These are phyloP conservation scores for Xylariaceae sp. DNA, from an alignment of 2,329 filamentous ascomycete species.

Conservation along the genomic window DNA sequence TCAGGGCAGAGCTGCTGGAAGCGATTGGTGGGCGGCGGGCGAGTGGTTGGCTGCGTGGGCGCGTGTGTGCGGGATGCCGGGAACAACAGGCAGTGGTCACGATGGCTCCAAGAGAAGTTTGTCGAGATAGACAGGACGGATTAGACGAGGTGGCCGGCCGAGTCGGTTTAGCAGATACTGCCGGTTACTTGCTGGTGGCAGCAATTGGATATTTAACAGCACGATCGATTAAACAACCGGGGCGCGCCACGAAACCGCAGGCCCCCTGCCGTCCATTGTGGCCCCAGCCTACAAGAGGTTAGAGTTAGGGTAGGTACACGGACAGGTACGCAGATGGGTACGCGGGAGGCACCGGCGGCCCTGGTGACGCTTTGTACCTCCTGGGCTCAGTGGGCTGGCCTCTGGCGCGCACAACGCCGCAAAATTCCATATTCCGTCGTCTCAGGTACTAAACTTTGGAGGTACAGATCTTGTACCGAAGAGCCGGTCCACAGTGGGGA, in stretches of 20 bases:
- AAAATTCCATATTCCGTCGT: not conserved
- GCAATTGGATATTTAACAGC: constrained; percentile 3
- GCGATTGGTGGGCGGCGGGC: constrained; percentile 6
- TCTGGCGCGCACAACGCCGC: not conserved
- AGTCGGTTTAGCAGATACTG: constrained; percentile 27
- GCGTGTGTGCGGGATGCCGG: constrained; percentile 15
- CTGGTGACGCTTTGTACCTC: not conserved
- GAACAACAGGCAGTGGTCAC: constrained; percentile 18
- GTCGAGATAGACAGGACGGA: constrained; percentile 22
- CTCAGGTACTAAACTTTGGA: not conserved
- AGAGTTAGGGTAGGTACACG: not conserved
- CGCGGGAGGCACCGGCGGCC: not conserved
- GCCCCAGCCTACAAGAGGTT: not conserved
- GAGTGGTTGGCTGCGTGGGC: constrained; percentile 3
- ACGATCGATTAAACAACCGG: constrained; percentile 19
- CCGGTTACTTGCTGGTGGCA: constrained; percentile 25
- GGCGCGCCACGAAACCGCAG: constrained; percentile 10
- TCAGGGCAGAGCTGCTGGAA: constrained; percentile 1
- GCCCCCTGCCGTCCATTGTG: not conserved
- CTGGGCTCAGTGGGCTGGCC: not conserved
- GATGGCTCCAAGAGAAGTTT: constrained; percentile 30
- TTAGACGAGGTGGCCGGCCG: not conserved
- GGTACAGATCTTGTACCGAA: constrained; percentile 6
- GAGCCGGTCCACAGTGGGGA: constrained; percentile 13
- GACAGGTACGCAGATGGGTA: not conserved